Conservation (phyloP, 2,329 filamentous ascomycete species). For the Claviceps africana region DNA sequence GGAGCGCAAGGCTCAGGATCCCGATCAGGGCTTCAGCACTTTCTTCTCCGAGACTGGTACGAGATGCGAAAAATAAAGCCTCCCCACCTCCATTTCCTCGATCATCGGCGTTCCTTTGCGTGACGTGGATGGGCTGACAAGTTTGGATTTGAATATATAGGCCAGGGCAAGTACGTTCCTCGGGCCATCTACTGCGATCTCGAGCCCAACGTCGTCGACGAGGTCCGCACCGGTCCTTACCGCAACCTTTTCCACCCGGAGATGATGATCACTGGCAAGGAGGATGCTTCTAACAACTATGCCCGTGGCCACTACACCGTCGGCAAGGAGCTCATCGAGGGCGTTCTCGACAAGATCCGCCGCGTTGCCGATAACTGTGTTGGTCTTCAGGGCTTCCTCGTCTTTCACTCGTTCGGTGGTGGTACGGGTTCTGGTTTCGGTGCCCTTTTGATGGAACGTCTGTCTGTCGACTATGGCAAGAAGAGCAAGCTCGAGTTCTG, state of each 20-base stretch:
- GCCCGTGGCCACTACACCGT: slow-evolving; percentile 99
- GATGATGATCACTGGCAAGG: slow-evolving; percentile 99
- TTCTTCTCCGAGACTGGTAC: slow-evolving; percentile 99
- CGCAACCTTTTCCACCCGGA: slow-evolving; percentile 96
- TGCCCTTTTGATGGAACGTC: slow-evolving; percentile 95
- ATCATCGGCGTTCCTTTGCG: background rate
- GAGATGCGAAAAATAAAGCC: slow-evolving; percentile 4
- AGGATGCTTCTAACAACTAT: slow-evolving; percentile 99
- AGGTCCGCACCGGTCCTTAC: slow-evolving; percentile 96
- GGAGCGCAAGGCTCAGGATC: slow-evolving; percentile 85
- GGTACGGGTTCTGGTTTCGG: slow-evolving; percentile 98
- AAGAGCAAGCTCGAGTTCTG: slow-evolving; percentile 99
- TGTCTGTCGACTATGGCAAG: slow-evolving; percentile 98
- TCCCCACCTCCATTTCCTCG: background rate
- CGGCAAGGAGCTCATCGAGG: slow-evolving; percentile 97
- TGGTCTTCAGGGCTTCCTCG: slow-evolving; percentile 95
- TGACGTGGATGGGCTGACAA: background rate
- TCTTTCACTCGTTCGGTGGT: slow-evolving; percentile 99
- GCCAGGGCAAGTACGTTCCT: slow-evolving; percentile 96
- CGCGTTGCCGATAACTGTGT: slow-evolving; percentile 96
- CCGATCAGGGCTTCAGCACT: slow-evolving; percentile 97
- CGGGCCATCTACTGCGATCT: slow-evolving; percentile 99
- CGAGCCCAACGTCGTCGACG: slow-evolving; percentile 98
- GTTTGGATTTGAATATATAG: slow-evolving; percentile 30
- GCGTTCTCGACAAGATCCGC: slow-evolving; percentile 94